A percentile compares a stretch with the other conserved stretches of the same genome.
phyloP scores from a whole-genome alignment of 139 green algal species.

The Tetraselmis striata region DNA sequence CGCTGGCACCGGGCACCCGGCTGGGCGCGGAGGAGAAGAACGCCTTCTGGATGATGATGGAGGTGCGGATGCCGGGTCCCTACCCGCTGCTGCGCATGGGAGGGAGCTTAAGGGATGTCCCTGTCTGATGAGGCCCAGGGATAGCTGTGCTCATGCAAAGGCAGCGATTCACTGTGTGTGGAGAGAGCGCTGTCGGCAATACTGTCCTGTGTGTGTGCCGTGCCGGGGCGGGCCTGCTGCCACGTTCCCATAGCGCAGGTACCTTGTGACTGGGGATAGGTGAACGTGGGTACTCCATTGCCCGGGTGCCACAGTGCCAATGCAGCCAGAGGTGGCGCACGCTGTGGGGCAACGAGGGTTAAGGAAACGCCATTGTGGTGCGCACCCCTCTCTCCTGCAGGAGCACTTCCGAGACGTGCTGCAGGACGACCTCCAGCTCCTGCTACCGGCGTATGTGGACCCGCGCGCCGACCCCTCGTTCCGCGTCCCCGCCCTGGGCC shows the following conservation, averaged over 20 bases:
- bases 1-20: not conserved
- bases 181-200: too few relatives aligned
- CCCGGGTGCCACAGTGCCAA: not conserved
- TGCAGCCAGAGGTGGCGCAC: too few relatives aligned
- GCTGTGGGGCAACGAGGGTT: not conserved
- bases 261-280: too few relatives aligned
- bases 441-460: not conserved
- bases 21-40: not conserved
- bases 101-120: too few relatives aligned
- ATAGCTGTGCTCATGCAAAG: too few relatives aligned
- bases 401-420: not conserved
- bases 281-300: not conserved
- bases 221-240: too few relatives aligned
- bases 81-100: too few relatives aligned
- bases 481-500: too few relatives aligned
- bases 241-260: too few relatives aligned
- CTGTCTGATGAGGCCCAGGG: too few relatives aligned
- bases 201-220: too few relatives aligned
- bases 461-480: not conserved
- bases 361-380: not conserved
- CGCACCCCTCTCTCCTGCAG: not conserved
- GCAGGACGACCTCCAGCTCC: slow-evolving; percentile 1
- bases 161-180: too few relatives aligned
- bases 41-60: not conserved
- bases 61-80: not conserved